Evolutionary conservation across 1,284 basidiomycete species (phyloP), one percentile per base, ranked within the genome.

Genomic region (Volvariella surrecta): DNA sequence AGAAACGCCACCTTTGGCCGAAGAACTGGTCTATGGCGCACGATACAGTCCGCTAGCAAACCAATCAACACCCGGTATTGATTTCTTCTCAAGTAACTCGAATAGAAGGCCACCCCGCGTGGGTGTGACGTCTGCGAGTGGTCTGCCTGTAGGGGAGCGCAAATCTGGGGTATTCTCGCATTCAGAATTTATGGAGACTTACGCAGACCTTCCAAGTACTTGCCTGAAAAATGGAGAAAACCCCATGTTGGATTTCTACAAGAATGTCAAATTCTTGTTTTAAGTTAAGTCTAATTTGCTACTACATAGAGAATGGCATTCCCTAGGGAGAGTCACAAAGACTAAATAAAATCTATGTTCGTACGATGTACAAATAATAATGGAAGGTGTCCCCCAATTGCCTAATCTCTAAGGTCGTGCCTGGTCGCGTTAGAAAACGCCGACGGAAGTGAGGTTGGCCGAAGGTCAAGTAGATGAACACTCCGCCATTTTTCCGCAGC

Each of bases 381-480:
- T 89, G 88, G 55, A 92, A 92, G 3, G 79, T 78, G 44, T 90
- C 85, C 24, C 86, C 82, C 37, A 86, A 62, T 50, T 76, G 68
- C 50, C 71, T 76, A 50, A 84, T 70, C 54, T 84, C 76, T 6
- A 89, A 61, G 6, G 58, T 71, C n/a, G 82, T 79, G 4, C 58
- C 67, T 17, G 71, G 64, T 48, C 60, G 66, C 11, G 66, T 71
- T 28, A 89, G 61, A 59, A 76, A 91, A 37, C 78, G 74, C 54
- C 75, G 75, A 28, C 90, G 80, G 61, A 94, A 94, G 59, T 95
- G 91, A 1, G 91, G 91, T 57, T 94, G 91, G 3, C 89, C 91
- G 52, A 93, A 92, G 1, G 91, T 93, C 46, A 92, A 68, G 63
- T 93, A 93, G 44, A 92, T 64, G 61, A 93, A 90, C 21, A 71